phyloP scores from a whole-genome alignment of 2,329 filamentous ascomycete genomes.

The Scedosporium aurantiacum region DNA sequence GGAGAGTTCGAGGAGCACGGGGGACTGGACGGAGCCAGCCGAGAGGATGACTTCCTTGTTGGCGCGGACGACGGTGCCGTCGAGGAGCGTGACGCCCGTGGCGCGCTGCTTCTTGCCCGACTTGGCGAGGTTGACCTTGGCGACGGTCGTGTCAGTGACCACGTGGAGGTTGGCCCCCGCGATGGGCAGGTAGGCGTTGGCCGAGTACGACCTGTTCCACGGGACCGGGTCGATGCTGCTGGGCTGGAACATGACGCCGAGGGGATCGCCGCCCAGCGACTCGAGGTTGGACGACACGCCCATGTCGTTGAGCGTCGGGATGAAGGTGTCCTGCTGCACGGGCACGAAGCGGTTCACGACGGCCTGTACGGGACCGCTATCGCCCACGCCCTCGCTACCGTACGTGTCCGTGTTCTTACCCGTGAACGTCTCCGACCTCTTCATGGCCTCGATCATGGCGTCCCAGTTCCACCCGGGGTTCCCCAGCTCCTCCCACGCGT shows the following conservation, averaged over 20 bases:
- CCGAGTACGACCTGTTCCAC: slow-evolving; percentile 36
- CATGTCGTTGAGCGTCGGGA: slow-evolving; percentile 32
- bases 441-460: slow-evolving; percentile 22
- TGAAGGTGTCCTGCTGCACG: slow-evolving; percentile 29
- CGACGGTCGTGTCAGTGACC: slow-evolving; percentile 19
- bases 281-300: slow-evolving; percentile 29
- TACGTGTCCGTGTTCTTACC: slow-evolving; percentile 13
- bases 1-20: slow-evolving; percentile 20
- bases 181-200: slow-evolving; percentile 30
- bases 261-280: slow-evolving; percentile 35
- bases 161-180: slow-evolving; percentile 29
- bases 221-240: slow-evolving; percentile 33
- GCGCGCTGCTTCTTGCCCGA: slow-evolving; percentile 12
- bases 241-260: slow-evolving; percentile 39
- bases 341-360: slow-evolving; percentile 30
- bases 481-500: slow-evolving; percentile 25
- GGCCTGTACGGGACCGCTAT: slow-evolving; percentile 16
- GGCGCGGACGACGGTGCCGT: slow-evolving; percentile 28
- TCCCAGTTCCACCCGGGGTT: slow-evolving; percentile 25
- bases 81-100: slow-evolving; percentile 23
- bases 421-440: slow-evolving; percentile 18
- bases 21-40: slow-evolving; percentile 11
- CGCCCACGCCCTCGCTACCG: slow-evolving; percentile 13
- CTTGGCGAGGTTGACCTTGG: slow-evolving; percentile 12
- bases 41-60: slow-evolving; percentile 20